These are phyloP conservation scores for Orbilia ellipsospora DNA, from an alignment of 2,329 filamentous ascomycete genomes.

Conservation along the genomic window DNA sequence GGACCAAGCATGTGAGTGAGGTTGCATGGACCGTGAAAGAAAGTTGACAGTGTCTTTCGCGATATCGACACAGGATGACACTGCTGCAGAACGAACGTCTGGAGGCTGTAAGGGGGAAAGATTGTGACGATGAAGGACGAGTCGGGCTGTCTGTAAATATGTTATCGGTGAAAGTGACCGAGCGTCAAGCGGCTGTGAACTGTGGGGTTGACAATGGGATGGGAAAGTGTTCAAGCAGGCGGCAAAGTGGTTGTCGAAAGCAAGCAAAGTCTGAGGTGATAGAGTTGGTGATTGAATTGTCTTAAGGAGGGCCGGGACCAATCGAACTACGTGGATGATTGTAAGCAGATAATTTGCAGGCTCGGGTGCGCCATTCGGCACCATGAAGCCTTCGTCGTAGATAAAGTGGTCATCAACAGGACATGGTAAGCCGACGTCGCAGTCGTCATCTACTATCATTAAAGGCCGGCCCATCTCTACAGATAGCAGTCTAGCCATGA, in stretches of 20 bases:
- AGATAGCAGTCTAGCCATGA: conserved; percentile 71
- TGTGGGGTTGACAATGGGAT: conserved; percentile 75
- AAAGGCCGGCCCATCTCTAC: conserved; percentile 83
- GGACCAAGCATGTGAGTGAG: conserved; percentile 65
- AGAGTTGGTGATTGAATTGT: conserved; percentile 76
- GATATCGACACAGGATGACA: conserved; percentile 79
- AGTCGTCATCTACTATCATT: conserved; percentile 87
- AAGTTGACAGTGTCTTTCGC: conserved; percentile 82
- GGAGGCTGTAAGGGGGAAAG: conserved; percentile 76
- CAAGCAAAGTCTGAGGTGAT: conserved; percentile 74
- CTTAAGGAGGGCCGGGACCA: conserved; percentile 78
- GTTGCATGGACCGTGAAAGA: conserved; percentile 73
- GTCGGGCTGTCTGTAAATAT: conserved; percentile 82
- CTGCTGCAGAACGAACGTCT: conserved; percentile 74
- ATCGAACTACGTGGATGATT: conserved; percentile 82
- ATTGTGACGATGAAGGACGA: conserved; percentile 89
- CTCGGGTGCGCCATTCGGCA: conserved; percentile 60
- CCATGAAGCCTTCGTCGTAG: conserved; percentile 66
- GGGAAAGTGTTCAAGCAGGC: conserved; percentile 81
- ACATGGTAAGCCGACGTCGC: conserved; percentile 82
- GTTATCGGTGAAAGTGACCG: conserved; percentile 79
- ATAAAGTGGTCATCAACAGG: conserved; percentile 84
- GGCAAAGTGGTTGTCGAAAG: conserved; percentile 82
- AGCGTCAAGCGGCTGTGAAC: conserved; percentile 76
- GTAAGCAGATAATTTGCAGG: conserved; percentile 77